A percentile compares a stretch with the other conserved stretches of the same genome.
Evolutionary conservation across 495 filamentous ascomycete genomes (phyloP).

Genomic region (Neurospora discreta): DNA sequence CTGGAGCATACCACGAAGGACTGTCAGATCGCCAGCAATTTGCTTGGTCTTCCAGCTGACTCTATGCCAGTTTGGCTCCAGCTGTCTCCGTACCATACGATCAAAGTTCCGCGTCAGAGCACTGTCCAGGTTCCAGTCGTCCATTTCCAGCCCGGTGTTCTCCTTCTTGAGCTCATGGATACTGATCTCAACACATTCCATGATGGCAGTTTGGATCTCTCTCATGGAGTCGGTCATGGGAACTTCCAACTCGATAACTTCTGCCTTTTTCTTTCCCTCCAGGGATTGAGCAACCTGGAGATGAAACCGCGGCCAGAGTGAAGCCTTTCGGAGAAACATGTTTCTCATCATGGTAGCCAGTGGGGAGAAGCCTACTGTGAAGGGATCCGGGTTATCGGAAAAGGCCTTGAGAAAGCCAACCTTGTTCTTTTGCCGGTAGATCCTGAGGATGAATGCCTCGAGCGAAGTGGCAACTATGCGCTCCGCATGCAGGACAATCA

Average conservation of each 20-base stretch:
- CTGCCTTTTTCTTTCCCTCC: slow-evolving; percentile 85
- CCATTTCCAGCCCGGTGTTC: slow-evolving; percentile 86
- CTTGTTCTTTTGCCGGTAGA: slow-evolving; percentile 90
- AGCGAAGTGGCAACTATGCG: slow-evolving; percentile 76
- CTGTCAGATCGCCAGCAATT: slow-evolving; percentile 79
- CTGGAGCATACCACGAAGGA: slow-evolving; percentile 79
- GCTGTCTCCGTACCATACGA: slow-evolving; percentile 71
- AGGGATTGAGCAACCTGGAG: slow-evolving; percentile 76
- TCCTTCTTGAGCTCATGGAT: slow-evolving; percentile 84
- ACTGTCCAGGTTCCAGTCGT: slow-evolving; percentile 94
- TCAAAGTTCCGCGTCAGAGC: slow-evolving; percentile 91
- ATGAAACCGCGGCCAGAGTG: slow-evolving; percentile 93
- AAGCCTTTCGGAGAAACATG: slow-evolving; percentile 77
- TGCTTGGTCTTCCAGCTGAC: slow-evolving; percentile 91
- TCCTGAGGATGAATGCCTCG: slow-evolving; percentile 90
- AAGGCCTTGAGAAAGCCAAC: slow-evolving; percentile 91
- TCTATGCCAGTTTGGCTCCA: slow-evolving; percentile 95
- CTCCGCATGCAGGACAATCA: slow-evolving; percentile 85
- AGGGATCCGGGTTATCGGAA: slow-evolving; percentile 87
- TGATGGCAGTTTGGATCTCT: slow-evolving; percentile 83
- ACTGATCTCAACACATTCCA: slow-evolving; percentile 93
- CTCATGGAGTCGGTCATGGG: slow-evolving; percentile 92
- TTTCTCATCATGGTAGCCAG: slow-evolving; percentile 87
- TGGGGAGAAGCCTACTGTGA: slow-evolving; percentile 81
- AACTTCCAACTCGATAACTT: slow-evolving; percentile 95